These are phyloP conservation scores for Syncephalastrum sp. DNA, from an alignment of 371 early-diverging fungal genomes.

Conservation along the genomic window DNA sequence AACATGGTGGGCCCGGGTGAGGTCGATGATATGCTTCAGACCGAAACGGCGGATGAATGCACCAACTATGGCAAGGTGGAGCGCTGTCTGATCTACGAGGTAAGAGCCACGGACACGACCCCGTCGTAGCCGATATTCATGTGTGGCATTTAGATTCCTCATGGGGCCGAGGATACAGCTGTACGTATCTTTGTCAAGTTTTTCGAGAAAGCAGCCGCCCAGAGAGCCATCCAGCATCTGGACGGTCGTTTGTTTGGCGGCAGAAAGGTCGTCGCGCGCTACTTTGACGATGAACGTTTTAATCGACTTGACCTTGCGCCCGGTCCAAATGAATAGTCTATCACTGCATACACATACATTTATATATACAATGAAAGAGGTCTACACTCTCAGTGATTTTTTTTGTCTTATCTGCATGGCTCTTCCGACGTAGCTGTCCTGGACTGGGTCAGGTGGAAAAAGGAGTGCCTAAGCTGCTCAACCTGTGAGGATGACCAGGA, in stretches of 20 bases:
- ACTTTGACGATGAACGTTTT: slow-evolving; percentile 55
- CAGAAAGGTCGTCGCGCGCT: slow-evolving; percentile 59
- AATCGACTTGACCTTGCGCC: slow-evolving; percentile 61
- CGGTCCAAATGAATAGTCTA: slow-evolving; percentile 32
- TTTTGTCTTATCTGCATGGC: too few species aligned
- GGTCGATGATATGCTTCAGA: slow-evolving; percentile 70
- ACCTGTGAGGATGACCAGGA: too few species aligned
- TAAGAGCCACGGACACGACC: slow-evolving; percentile 13
- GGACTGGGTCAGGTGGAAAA: too few species aligned
- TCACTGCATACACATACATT: neutral
- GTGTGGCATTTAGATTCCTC: slow-evolving; percentile 29
- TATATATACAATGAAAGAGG: too few species aligned
- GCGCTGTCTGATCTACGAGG: slow-evolving; percentile 68
- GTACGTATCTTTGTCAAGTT: slow-evolving; percentile 78
- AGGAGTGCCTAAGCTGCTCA: too few species aligned
- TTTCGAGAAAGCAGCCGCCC: slow-evolving; percentile 45
- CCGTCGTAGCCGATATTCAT: neutral
- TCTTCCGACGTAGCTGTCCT: too few species aligned
- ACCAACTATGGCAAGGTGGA: slow-evolving; percentile 72
- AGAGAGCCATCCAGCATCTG: slow-evolving; percentile 58
- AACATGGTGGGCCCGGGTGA: slow-evolving; percentile 74
- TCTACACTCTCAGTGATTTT: too few species aligned
- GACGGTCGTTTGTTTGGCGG: slow-evolving; percentile 81
- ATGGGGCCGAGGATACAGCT: slow-evolving; percentile 58
- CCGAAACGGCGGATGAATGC: slow-evolving; percentile 79